Percentiles rank a stretch among this genome's conserved stretches.
Evolutionary conservation across 305 asterid genomes (phyloP).

Genomic region (Rubia peregrina): DNA sequence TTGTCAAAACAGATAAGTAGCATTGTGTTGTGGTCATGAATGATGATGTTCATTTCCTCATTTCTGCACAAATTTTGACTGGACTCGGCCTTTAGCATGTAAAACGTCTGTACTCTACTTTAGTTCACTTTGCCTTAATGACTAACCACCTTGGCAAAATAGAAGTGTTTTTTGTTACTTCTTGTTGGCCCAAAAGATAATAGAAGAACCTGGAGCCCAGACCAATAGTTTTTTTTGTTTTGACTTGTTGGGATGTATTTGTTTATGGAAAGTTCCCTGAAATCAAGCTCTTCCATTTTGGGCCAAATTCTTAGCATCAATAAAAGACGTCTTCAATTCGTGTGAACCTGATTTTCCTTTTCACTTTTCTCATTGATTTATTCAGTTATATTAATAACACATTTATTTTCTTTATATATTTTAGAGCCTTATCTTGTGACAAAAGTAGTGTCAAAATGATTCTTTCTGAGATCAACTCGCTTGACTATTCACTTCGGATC

Average conservation of each 20-base stretch:
- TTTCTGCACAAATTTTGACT: slow-evolving; percentile 1
- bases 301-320: neutral
- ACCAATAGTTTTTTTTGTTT: neutral
- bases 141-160: neutral
- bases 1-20: slow-evolving; percentile 21
- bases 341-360: neutral
- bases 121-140: neutral
- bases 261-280: neutral
- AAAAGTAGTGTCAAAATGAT: no score
- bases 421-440: no score
- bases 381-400: no score
- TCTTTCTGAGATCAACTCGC: no score
- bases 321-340: neutral
- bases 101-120: neutral
- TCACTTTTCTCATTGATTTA: no score
- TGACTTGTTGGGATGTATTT: neutral
- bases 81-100: neutral
- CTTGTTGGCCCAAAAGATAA: neutral
- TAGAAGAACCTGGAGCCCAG: neutral
- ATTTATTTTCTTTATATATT: no score
- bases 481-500: no score
- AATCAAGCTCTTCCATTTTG: neutral
- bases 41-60: neutral
- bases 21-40: neutral
- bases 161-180: neutral